Percentiles rank a stretch among this genome's conserved stretches.
Conservation (phyloP, 2,329 filamentous ascomycete species). For the Penicillium sp. region DNA sequence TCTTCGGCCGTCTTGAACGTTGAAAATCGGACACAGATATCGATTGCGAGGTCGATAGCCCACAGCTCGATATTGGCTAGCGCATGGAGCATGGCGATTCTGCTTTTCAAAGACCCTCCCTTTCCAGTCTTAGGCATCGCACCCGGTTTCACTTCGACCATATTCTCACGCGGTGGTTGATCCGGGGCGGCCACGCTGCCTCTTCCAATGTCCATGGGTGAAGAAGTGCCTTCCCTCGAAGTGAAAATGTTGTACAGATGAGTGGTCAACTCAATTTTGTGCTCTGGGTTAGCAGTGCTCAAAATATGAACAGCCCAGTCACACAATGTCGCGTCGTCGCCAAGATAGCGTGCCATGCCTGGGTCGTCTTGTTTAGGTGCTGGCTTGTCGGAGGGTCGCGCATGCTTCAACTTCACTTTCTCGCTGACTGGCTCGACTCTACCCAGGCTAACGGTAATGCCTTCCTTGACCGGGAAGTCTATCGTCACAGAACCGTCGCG, state of each 20-base stretch:
- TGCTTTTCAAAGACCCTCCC: slow-evolving; percentile 53
- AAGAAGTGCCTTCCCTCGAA: slow-evolving; percentile 45
- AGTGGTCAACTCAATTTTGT: slow-evolving; percentile 55
- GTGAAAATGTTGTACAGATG: slow-evolving; percentile 53
- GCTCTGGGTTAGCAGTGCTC: slow-evolving; percentile 53
- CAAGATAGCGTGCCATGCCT: slow-evolving; percentile 41
- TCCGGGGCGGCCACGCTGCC: slow-evolving; percentile 47
- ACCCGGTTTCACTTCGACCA: slow-evolving; percentile 48
- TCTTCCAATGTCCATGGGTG: slow-evolving; percentile 52
- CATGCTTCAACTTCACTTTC: slow-evolving; percentile 53
- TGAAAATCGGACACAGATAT: slow-evolving; percentile 56
- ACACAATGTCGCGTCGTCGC: slow-evolving; percentile 52
- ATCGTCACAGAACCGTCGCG: slow-evolving; percentile 45
- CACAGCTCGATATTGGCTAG: slow-evolving; percentile 58
- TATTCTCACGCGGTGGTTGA: slow-evolving; percentile 50
- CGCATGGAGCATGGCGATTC: slow-evolving; percentile 55
- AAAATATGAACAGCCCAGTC: slow-evolving; percentile 57
- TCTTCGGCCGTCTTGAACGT: slow-evolving; percentile 47
- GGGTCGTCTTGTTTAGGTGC: slow-evolving; percentile 18
- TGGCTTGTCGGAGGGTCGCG: slow-evolving; percentile 23
- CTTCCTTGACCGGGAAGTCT: slow-evolving; percentile 37
- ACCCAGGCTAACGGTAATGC: slow-evolving; percentile 35
- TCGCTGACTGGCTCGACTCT: slow-evolving; percentile 54
- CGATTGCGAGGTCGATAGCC: slow-evolving; percentile 57
- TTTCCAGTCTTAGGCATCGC: slow-evolving; percentile 50